Evolutionary conservation across 2,329 filamentous ascomycete genomes (phyloP).

Genomic region (Hymenoscyphus fructigenus): DNA sequence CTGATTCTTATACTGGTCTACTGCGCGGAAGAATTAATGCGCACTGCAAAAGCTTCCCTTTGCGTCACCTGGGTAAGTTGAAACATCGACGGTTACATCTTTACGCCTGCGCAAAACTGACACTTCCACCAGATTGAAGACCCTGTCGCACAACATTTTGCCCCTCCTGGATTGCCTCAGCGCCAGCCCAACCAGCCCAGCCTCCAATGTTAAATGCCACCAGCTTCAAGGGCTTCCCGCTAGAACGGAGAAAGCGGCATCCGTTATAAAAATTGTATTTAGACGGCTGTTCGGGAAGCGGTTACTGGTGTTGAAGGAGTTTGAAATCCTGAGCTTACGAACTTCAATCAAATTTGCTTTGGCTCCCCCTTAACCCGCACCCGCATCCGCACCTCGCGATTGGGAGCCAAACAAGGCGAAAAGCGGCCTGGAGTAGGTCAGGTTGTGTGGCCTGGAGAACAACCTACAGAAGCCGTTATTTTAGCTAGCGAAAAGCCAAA

Average conservation of each 20-base stretch:
- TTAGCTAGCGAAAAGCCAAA: too few species aligned
- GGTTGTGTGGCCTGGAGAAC: neutral
- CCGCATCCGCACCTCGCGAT: too few species aligned
- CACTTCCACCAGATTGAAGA: neutral
- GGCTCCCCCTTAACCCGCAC: too few species aligned
- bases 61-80: too few species aligned
- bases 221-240: neutral
- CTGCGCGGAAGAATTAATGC: too few species aligned
- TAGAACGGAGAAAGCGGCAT: neutral
- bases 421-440: neutral
- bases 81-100: neutral
- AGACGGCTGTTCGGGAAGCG: too few species aligned
- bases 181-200: neutral
- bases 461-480: neutral
- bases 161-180: neutral
- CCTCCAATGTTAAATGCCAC: too few species aligned
- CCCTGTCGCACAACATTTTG: neutral
- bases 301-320: neutral
- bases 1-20: too few species aligned
- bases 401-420: neutral
- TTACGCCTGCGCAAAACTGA: neutral
- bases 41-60: too few species aligned
- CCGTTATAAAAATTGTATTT: neutral
- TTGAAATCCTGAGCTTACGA: too few species aligned
- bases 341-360: too few species aligned